A percentile compares a stretch with the other conserved stretches of the same genome.
Conservation (phyloP, 495 filamentous ascomycete species). For the Penicillium ucsense region DNA sequence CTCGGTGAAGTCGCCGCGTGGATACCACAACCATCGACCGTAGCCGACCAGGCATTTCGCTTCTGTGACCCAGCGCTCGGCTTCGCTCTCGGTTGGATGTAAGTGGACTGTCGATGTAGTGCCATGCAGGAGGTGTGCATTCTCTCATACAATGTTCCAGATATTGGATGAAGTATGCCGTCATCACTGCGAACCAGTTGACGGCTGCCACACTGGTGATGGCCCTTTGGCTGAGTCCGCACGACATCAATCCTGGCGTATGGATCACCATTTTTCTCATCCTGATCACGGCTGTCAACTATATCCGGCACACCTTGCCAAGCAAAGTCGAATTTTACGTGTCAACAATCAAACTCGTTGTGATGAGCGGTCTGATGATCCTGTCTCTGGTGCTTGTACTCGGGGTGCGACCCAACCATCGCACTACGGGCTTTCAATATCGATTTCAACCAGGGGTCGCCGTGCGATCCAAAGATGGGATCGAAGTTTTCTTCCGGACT, state of each 20-base stretch:
- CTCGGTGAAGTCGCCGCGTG: conserved; percentile 57
- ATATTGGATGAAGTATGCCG: conserved; percentile 56
- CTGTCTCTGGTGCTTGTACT: conserved; percentile 53
- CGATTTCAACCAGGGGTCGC: conserved; percentile 44
- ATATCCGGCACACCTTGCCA: conserved; percentile 39
- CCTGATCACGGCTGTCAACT: conserved; percentile 52
- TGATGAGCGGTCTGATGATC: conserved; percentile 58
- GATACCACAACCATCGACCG: conserved; percentile 45
- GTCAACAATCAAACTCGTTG: conserved; percentile 53
- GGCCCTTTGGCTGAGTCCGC: conserved; percentile 53
- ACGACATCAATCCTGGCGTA: conserved; percentile 56
- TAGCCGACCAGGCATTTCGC: conserved; percentile 50
- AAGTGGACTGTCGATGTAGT: not conserved
- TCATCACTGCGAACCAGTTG: conserved; percentile 69
- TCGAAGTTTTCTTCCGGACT: conserved; percentile 50
- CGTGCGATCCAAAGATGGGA: conserved; percentile 5
- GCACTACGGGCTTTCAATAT: conserved; percentile 60
- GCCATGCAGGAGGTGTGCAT: too few relatives aligned
- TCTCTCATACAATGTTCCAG: conserved; percentile 10
- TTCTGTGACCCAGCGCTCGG: conserved; percentile 55
- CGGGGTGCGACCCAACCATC: conserved; percentile 61
- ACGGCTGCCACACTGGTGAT: conserved; percentile 65
- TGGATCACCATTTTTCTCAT: conserved; percentile 63
- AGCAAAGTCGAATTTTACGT: conserved; percentile 45
- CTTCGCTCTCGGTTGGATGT: conserved; percentile 50